Conservation (phyloP, 805 yeast genomes). For the Kuraishia molischiana region DNA sequence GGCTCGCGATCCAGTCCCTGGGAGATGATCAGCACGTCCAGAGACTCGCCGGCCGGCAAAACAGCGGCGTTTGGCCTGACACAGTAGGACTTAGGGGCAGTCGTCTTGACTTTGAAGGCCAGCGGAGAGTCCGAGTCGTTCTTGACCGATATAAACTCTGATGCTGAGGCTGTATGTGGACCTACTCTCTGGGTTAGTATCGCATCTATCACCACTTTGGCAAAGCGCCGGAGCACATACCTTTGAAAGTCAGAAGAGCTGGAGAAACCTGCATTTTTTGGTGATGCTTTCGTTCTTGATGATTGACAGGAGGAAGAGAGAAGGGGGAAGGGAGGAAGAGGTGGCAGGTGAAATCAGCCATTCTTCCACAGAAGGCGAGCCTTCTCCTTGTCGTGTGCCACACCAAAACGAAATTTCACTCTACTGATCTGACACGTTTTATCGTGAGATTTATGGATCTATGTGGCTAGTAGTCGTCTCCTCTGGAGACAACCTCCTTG, state of each 20-base stretch:
- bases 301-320: too few relatives aligned
- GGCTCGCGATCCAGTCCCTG: constrained; percentile 80
- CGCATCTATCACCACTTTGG: too few relatives aligned
- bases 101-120: constrained; percentile 95
- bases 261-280: constrained; percentile 65
- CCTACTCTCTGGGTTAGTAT: too few relatives aligned
- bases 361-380: too few relatives aligned
- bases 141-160: constrained; percentile 46
- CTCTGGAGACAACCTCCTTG: constrained; percentile 92
- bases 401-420: too few relatives aligned
- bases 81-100: constrained; percentile 73
- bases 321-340: too few relatives aligned
- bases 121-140: constrained; percentile 51
- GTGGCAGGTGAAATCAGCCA: too few relatives aligned
- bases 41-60: constrained; percentile 46
- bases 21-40: constrained; percentile 72
- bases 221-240: too few relatives aligned
- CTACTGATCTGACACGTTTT: too few relatives aligned
- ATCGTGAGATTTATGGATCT: too few relatives aligned
- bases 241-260: constrained; percentile 60
- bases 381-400: too few relatives aligned
- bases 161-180: constrained; percentile 64
- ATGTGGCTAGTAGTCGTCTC: constrained; percentile 88
- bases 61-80: constrained; percentile 5
- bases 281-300: background rate